Base-by-base conservation (phyloP, 208 protist species). In the Leishmania tropica region DNA sequence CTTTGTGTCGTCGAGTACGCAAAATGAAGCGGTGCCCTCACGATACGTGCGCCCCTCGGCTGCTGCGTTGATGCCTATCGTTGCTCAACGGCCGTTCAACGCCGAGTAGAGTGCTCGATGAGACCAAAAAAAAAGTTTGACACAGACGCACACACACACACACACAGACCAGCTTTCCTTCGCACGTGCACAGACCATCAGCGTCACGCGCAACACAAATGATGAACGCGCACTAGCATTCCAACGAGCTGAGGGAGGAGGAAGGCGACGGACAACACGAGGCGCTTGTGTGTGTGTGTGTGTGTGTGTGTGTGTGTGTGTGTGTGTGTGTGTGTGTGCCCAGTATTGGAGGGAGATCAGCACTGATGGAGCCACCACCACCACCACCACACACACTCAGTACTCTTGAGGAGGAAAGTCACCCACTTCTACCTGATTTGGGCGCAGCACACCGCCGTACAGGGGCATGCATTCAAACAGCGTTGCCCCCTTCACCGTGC, bases 341-440 rank as follows among this genome's bases (percentile, higher is more conserved):
- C n/a, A 28, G 21, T 10, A 35, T 67, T 28, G 60, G 60, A 67
- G 60, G 31, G 28, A 13, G 60, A 67, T n/a, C n/a, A 6, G 60
- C 28, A 17, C 8, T 28, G 60, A 67, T 35, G 60, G 28, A 48
- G 1, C 45, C 45, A 48, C 45, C 45, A 8, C 45, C 45, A 48
- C 8, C 45, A 48, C n/a, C n/a, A n/a, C n/a, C 2, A 35, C 31
- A 40, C 60, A 67, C 53, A 40, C 15, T 78, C 47, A 96, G 85
- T 92, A 96, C 56, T 92, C 89, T 81, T 98, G 92, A n/a, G 90
- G 88, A 0, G 96, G 94, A 81, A 94, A 98, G 85, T 98, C 94
- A 13, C 96, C 96, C 3, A 97, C 93, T 67, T 91, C 86, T 56
- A 98, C 93, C 73, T 97, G 87, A 73, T 97, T 93, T 1, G 96